These are phyloP conservation scores for Rutstroemia sp. DNA, from an alignment of 2,329 filamentous ascomycete genomes.

Conservation along the genomic window DNA sequence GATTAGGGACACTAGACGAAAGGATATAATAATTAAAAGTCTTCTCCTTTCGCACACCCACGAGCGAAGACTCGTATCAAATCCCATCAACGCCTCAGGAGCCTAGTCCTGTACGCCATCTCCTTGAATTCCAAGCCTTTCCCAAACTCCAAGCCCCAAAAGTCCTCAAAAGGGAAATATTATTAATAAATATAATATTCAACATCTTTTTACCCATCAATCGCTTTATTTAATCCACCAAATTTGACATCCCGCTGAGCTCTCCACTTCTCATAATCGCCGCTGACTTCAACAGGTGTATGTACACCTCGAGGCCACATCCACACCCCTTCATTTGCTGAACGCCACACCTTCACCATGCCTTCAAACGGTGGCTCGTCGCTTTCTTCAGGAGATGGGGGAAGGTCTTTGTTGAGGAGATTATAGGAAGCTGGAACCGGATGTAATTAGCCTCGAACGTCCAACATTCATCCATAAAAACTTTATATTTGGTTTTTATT, in stretches of 20 bases:
- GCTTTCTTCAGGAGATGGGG: neutral
- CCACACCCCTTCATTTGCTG: neutral
- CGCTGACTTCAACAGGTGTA: neutral
- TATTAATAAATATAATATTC: too few species aligned
- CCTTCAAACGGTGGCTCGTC: neutral
- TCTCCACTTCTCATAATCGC: constrained; percentile 1
- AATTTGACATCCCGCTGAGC: neutral
- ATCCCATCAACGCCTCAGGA: too few species aligned
- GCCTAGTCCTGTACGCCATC: too few species aligned
- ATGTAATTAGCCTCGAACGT: too few species aligned
- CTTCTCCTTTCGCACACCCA: too few species aligned
- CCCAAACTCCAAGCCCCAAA: too few species aligned
- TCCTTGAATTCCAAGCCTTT: too few species aligned
- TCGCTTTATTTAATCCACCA: neutral
- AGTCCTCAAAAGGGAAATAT: too few species aligned
- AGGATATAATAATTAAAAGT: too few species aligned
- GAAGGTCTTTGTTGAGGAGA: neutral
- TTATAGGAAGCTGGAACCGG: neutral
- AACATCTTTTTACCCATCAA: too few species aligned
- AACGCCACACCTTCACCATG: neutral
- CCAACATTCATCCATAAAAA: neutral
- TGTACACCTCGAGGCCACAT: neutral
- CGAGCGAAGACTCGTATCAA: too few species aligned
- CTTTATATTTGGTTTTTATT: neutral
- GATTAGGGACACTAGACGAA: too few species aligned